Evolutionary conservation across 768 basidiomycete species (phyloP), one percentile per base, ranked within the genome.

Genomic region (Suillus occidentalis): DNA sequence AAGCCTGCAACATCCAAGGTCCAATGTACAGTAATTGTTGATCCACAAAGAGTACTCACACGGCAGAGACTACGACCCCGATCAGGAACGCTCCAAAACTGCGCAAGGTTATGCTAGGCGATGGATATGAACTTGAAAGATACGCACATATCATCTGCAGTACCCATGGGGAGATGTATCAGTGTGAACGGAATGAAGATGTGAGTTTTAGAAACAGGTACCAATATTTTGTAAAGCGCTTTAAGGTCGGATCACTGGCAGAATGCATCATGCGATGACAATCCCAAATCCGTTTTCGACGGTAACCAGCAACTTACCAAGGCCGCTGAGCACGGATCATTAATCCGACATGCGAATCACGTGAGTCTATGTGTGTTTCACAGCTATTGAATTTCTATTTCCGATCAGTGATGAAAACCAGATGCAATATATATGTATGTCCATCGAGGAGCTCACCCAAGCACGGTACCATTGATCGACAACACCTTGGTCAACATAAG

Each of bases 21-120:
- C 63, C 53, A 55, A 28, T 20, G 4, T 31, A 40, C 14, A 40
- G 49, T 37, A 36, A 42, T 22, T 34, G 14, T 62, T 43, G 56
- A 22, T 49, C 43, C 28, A 31, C 14, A 63, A 25, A 45, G 63
- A 34, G 22, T 8, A 76, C 83, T 71, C 64, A 84, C 84, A 67
- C 70, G 28, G 78, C 81, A 14, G 83, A 83, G 39, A 82, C 69
- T 10, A 84, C 75, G 20, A 83, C 75, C 6, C 84, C 84, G 42
- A 85, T 71, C 61, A 80, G 79, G 16, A 81, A 78, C 42, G 82
- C 83, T 22, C 84, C 84, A 43, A 85, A 64, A 25, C 82, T 84
- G 63, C 25, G 57, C 39, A 22, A 66, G 28, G 61, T 37, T 49
- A 42, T 42, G 42, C 37, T 40, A 60, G 50, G 22, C 42, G 18